A percentile compares a stretch with the other conserved stretches of the same genome.
Conservation (phyloP, 2,329 filamentous ascomycete genomes). For the Zymoseptoria ardabiliae region DNA sequence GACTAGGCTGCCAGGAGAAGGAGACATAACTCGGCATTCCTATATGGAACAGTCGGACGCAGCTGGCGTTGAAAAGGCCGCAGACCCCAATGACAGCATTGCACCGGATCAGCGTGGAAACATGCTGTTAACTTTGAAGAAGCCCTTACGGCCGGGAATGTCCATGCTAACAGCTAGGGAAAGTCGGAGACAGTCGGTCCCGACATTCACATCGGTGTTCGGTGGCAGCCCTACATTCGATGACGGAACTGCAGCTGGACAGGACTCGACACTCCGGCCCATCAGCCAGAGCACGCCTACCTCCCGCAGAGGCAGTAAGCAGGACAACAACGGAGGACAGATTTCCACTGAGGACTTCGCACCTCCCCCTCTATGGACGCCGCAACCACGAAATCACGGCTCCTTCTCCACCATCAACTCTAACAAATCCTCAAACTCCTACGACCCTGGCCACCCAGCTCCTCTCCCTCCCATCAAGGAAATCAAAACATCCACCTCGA, state of each 20-base stretch:
- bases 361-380: constrained; percentile 6
- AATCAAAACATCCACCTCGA: constrained; percentile 5
- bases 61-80: constrained; percentile 4
- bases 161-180: constrained; percentile 2
- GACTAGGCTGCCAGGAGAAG: background rate
- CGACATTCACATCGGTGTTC: constrained; percentile 17
- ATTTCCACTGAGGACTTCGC: constrained; percentile 23
- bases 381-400: constrained; percentile 10
- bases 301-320: constrained; percentile 24
- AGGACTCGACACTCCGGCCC: background rate
- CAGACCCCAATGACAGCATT: constrained; percentile 17
- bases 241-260: background rate
- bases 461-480: constrained; percentile 21
- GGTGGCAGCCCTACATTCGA: constrained; percentile 2
- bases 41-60: constrained; percentile 6
- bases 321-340: constrained; percentile 11
- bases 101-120: constrained; percentile 20
- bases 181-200: constrained; percentile 16
- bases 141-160: background rate
- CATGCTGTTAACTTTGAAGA: background rate
- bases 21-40: background rate
- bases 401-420: constrained; percentile 20
- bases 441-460: constrained; percentile 5
- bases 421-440: constrained; percentile 11
- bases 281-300: constrained; percentile 16